These are phyloP conservation scores for Elaeis guineensis DNA, from an alignment of 176 grass and related monocot genomes.

Conservation along the genomic window DNA sequence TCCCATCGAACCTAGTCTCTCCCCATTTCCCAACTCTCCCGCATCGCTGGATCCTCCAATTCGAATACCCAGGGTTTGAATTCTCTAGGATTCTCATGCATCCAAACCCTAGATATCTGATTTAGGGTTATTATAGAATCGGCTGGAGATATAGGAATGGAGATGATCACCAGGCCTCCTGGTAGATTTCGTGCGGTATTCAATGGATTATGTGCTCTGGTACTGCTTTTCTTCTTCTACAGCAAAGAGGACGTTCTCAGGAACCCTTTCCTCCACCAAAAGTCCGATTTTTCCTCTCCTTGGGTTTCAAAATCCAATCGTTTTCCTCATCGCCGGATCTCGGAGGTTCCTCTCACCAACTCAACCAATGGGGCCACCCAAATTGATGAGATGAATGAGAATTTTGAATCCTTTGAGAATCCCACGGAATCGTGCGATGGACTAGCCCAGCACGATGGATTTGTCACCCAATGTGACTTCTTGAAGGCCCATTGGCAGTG, in stretches of 20 bases:
- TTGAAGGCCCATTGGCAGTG: constrained; percentile 60
- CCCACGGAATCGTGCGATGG: constrained; percentile 60
- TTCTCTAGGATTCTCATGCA: background rate
- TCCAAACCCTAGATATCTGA: background rate
- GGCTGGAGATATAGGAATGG: background rate
- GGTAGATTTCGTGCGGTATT: constrained; percentile 20
- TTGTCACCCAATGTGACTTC: constrained; percentile 68
- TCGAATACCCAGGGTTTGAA: too few relatives aligned
- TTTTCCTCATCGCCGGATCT: constrained; percentile 38
- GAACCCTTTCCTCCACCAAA: constrained; percentile 7
- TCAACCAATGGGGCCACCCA: constrained; percentile 18
- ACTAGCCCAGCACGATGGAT: constrained; percentile 51
- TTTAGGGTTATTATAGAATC: too few relatives aligned
- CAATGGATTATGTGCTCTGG: constrained; percentile 33
- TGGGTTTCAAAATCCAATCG: constrained; percentile 12
- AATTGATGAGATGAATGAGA: constrained; percentile 16
- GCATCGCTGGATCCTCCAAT: too few relatives aligned
- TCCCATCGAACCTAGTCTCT: too few relatives aligned
- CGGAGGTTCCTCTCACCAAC: constrained; percentile 32
- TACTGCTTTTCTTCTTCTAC: constrained; percentile 73
- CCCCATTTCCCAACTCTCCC: too few relatives aligned
- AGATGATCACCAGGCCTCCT: background rate
- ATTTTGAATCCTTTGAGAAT: constrained; percentile 22
- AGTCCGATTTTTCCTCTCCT: constrained; percentile 1
- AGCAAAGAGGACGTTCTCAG: constrained; percentile 27